Evolutionary conservation across 2,329 filamentous ascomycete genomes (phyloP).

Genomic region (Fusarium nelsonii): DNA sequence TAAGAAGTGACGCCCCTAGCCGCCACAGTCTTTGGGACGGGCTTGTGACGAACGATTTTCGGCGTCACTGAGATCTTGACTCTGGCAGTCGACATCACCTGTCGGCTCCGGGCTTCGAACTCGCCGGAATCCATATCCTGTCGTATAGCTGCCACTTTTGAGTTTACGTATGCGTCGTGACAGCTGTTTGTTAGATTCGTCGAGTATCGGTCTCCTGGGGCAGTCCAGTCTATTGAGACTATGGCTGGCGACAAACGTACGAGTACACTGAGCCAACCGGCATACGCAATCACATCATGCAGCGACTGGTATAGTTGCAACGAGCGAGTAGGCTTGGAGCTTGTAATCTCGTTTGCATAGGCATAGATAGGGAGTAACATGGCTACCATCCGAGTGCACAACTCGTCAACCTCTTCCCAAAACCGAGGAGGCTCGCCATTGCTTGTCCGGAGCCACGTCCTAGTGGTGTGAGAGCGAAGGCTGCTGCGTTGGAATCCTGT

Average conservation of each 20-base stretch:
- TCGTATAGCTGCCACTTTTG: conserved; percentile 17
- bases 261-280: conserved; percentile 50
- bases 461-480: conserved; percentile 46
- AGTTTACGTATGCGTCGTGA: conserved; percentile 33
- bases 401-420: conserved; percentile 50
- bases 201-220: conserved; percentile 47
- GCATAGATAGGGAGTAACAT: conserved; percentile 47
- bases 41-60: conserved; percentile 42
- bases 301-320: conserved; percentile 43
- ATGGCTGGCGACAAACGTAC: conserved; percentile 45
- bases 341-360: conserved; percentile 28
- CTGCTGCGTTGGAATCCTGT: conserved; percentile 50
- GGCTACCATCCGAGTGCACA: conserved; percentile 40
- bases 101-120: neutral
- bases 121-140: conserved; percentile 9
- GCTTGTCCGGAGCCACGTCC: conserved; percentile 40
- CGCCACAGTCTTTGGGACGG: conserved; percentile 9
- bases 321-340: conserved; percentile 15
- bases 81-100: conserved; percentile 37
- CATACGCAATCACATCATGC: conserved; percentile 49
- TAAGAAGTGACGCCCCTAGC: conserved; percentile 34
- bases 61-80: conserved; percentile 52
- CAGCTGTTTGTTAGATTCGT: conserved; percentile 42
- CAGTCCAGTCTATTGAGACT: conserved; percentile 46
- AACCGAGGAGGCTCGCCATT: conserved; percentile 45